A percentile compares a stretch with the other conserved stretches of the same genome.
These are phyloP conservation scores for Pythium utonaiense DNA, from an alignment of 352 stramenopile genomes.

Conservation along the genomic window DNA sequence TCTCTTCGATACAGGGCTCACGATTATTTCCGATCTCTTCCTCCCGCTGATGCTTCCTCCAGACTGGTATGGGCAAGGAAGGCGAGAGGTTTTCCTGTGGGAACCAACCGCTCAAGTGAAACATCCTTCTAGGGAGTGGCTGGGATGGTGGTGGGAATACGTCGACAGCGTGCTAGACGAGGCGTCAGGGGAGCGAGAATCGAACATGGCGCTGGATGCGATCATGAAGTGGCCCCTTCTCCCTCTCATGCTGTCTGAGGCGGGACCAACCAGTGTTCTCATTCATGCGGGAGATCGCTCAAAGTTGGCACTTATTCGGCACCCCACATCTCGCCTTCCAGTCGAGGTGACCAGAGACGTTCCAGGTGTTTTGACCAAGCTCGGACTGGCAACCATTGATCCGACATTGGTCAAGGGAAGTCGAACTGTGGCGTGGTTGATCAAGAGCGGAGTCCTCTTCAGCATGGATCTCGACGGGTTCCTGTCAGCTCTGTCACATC, in stretches of 20 bases:
- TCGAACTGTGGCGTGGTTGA: conserved; percentile 11
- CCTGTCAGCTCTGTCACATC: conserved; percentile 12
- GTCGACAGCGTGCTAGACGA: conserved; percentile 11
- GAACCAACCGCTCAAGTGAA: not conserved
- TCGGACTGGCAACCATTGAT: conserved; percentile 17
- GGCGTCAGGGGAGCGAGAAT: not conserved
- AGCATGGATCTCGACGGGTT: conserved; percentile 15
- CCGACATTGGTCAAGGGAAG: not conserved
- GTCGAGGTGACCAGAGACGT: not conserved
- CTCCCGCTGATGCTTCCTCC: conserved; percentile 17
- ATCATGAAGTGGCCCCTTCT: conserved; percentile 12
- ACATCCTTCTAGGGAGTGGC: conserved; percentile 9
- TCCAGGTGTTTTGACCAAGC: conserved; percentile 9
- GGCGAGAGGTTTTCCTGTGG: conserved; percentile 8
- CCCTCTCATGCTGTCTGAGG: not conserved
- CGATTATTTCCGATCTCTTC: conserved; percentile 2
- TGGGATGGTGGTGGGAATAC: conserved; percentile 20
- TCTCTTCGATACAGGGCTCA: conserved; percentile 5
- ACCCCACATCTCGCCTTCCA: not conserved
- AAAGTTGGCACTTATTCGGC: conserved; percentile 4
- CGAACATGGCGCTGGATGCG: not conserved
- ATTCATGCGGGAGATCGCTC: conserved; percentile 7
- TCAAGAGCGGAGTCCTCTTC: conserved; percentile 6
- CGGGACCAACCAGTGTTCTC: conserved; percentile 1
- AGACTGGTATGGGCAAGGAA: conserved; percentile 1